Base-by-base conservation (phyloP, 768 basidiomycete genomes). In the Boletus tylopilopsis region DNA sequence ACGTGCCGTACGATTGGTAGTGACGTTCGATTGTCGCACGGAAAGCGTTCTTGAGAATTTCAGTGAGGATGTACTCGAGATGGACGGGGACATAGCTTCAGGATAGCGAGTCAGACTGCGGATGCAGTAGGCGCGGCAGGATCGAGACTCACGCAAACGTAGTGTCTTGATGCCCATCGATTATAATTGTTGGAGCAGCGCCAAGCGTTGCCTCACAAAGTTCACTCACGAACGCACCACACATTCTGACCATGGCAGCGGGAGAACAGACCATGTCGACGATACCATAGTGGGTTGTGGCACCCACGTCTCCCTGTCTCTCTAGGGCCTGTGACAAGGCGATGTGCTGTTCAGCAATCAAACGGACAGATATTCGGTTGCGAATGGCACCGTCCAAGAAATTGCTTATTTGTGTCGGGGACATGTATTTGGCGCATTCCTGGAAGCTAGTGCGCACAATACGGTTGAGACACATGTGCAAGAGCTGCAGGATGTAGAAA, bases 281-380 rank as follows among this genome's bases (percentile, higher is more conserved):
- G 10, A 94, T 76, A 22, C 92, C 92, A 21, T 84, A 73, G 58
- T 81, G 73, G 22, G 73, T 72, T 16, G 70, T 61, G 29, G 66
- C 57, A 9, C 51, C 58, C 2, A 54, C 19, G 15, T 60, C 54
- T 22, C 63, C 57, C 23, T 74, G 71, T 30, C 73, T 68, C 39
- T 76, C 70, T 50, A 91, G 63, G 2, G 83, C 84, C 48, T 80
- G 81, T 2, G 91, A 87, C 36, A 94, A 74, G 9, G 89, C 82
- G 32, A 94, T 88, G 64, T 94, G 92, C 60, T 94, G 92, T 65
- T 94, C 92, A 33, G 90, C 92, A 51, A 94, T 88, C 48, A 94
- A 73, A 29, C 92, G 84, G 24, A 94, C 82, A 33, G 89, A 90
- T 48, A 94, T 91, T 47, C 92, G 85, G 60, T 83, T 92, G 23